These are phyloP conservation scores for Pelargonium myrrhifolium DNA, from an alignment of 441 rosid genomes.

Conservation along the genomic window DNA sequence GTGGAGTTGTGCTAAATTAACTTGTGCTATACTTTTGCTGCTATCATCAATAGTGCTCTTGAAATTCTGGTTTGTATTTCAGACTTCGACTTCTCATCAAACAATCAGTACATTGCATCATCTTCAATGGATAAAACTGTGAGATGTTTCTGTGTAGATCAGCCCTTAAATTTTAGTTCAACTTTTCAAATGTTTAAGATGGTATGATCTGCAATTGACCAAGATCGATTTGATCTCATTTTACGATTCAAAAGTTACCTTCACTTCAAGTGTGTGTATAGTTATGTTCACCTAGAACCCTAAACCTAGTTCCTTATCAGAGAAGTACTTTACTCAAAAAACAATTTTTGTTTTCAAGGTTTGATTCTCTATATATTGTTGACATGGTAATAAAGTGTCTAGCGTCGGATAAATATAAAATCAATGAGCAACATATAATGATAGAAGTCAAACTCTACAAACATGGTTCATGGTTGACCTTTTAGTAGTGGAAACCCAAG, in stretches of 20 bases:
- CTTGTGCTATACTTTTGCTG: neutral
- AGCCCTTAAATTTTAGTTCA: neutral
- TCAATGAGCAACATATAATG: too few relatives aligned
- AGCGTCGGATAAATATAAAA: too few relatives aligned
- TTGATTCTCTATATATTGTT: too few relatives aligned
- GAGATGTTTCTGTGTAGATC: slow-evolving; percentile 24
- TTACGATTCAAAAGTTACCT: neutral
- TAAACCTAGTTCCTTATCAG: neutral
- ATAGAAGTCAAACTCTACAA: too few relatives aligned
- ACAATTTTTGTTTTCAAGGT: neutral
- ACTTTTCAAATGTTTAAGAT: neutral
- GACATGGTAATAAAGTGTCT: too few relatives aligned
- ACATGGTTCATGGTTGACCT: too few relatives aligned
- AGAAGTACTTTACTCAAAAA: too few relatives aligned
- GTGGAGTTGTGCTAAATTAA: slow-evolving; percentile 7
- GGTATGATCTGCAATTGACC: neutral
- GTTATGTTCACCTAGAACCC: neutral
- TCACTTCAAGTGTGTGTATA: neutral
- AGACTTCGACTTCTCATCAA: slow-evolving; percentile 96
- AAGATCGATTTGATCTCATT: neutral
- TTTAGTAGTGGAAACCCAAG: too few relatives aligned
- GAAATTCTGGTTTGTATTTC: slow-evolving; percentile 25
- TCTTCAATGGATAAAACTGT: slow-evolving; percentile 91
- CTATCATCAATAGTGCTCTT: slow-evolving; percentile 19
- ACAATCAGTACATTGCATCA: slow-evolving; percentile 90